Percentiles rank a stretch among this genome's conserved stretches.
These are phyloP conservation scores for Malus asiatica DNA, from an alignment of 306 rosid species.

Conservation along the genomic window DNA sequence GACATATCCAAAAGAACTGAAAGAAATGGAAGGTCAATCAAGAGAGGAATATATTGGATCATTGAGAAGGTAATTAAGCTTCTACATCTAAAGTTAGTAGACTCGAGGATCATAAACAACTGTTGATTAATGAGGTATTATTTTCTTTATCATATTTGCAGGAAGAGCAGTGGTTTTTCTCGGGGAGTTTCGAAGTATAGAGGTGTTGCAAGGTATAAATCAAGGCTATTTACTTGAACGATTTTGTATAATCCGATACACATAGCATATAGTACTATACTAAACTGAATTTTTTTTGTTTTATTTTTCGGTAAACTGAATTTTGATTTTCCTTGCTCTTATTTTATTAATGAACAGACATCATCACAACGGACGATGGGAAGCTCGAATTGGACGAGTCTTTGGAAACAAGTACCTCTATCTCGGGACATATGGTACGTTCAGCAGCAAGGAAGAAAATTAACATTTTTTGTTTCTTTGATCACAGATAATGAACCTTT, in stretches of 20 bases:
- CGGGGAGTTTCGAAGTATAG: slow-evolving; percentile 86
- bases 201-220: slow-evolving; percentile 69
- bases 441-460: not conserved
- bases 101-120: not conserved
- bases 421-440: slow-evolving; percentile 78
- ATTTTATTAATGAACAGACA: slow-evolving; percentile 36
- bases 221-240: too few relatives aligned
- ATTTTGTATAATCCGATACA: too few relatives aligned
- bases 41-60: slow-evolving; percentile 45
- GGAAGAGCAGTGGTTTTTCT: slow-evolving; percentile 92
- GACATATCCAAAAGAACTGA: slow-evolving; percentile 29
- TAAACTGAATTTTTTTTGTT: too few relatives aligned
- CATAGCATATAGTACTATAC: too few relatives aligned
- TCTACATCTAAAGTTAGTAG: not conserved
- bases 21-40: slow-evolving; percentile 37
- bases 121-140: not conserved
- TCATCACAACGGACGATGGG: slow-evolving; percentile 95
- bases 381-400: slow-evolving; percentile 90
- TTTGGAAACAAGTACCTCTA: slow-evolving; percentile 86
- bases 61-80: slow-evolving; percentile 21
- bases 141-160: slow-evolving; percentile 13
- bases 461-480: too few relatives aligned
- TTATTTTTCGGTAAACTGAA: not conserved
- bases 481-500: too few relatives aligned
- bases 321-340: not conserved